These are phyloP conservation scores for Lachnellula occidentalis DNA, from an alignment of 2,329 filamentous ascomycete genomes.

Conservation along the genomic window DNA sequence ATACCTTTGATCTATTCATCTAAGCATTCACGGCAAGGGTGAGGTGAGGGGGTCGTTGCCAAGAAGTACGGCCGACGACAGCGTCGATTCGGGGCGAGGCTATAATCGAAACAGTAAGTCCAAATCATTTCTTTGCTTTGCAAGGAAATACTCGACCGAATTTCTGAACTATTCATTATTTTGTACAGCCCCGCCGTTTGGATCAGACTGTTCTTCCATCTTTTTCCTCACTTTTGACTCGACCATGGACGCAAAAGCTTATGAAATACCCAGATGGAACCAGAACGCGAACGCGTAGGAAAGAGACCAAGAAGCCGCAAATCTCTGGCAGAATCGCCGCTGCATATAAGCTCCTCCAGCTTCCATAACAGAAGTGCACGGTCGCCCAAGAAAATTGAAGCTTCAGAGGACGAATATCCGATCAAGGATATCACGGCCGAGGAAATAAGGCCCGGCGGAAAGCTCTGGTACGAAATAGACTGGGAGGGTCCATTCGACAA, in stretches of 20 bases:
- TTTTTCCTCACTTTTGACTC: background rate
- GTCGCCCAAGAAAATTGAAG: background rate
- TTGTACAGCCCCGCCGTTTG: background rate
- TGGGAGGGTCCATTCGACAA: slow-evolving; percentile 48
- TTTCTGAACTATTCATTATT: background rate
- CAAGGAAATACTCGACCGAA: background rate
- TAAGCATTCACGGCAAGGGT: background rate
- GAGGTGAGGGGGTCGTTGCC: background rate
- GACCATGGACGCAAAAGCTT: slow-evolving; percentile 4
- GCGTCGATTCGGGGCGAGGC: background rate
- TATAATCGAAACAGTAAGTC: background rate
- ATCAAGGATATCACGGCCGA: slow-evolving; percentile 17
- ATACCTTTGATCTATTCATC: no score
- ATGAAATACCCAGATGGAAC: slow-evolving; percentile 8
- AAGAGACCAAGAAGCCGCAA: background rate
- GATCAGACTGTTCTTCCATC: background rate
- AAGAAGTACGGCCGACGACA: background rate
- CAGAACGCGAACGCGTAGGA: slow-evolving; percentile 1
- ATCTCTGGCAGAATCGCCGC: background rate
- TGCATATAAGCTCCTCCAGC: background rate
- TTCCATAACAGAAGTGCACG: background rate
- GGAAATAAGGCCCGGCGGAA: slow-evolving; percentile 6
- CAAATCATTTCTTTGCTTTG: background rate
- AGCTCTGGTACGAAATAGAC: slow-evolving; percentile 46
- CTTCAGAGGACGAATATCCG: background rate